Base-by-base conservation (phyloP, 805 yeast genomes). In the Cyberlindnera euphorbiae region DNA sequence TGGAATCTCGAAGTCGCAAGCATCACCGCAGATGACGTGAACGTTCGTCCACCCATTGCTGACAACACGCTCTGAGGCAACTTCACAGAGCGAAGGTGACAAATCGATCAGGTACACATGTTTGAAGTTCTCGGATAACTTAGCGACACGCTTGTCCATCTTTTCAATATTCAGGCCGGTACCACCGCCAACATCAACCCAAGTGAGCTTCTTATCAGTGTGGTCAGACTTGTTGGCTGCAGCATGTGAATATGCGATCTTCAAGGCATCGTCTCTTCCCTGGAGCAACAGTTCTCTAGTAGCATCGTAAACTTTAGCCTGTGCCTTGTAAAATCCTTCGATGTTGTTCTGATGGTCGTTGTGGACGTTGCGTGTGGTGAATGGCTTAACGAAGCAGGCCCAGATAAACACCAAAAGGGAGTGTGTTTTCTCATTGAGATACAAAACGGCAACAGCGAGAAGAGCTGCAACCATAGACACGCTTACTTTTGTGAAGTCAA, bases 161-260 rank as follows among this genome's bases (percentile, higher is more conserved):
- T 71, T 69, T 59, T 84, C 93, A 50, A 84, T 79, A 60, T 84
- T 84, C 59, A 77, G 69, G 32, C 94, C 95, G 6, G 95, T 84
- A 17, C 95, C 95, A 22, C 94, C 94, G 33, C 94, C 95, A 52
- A 85, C 73, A 55, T 82, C 89, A 33, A 82, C 67, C 89, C 89
- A 82, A 30, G 80, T 76, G 30, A 80, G 60, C 33, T 70, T 69
- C 27, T 56, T 45, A 29, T 36, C 26, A 7, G 28, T 52, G 18
- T 57, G 58, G 35, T 62, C 64, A 2, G 35, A 18, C 12, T 42
- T 38, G 33, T 44, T 55, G 6, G 53, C 42, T 30, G 43, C 53
- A 25, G 80, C 59, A 56, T 82, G 88, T 17, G 79, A 57, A 21
- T 65, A 68, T 1, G 84, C 82, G 40, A 82, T 56, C 34, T 66